Base-by-base conservation (phyloP, 2,329 filamentous ascomycete species). In the Mycosphaerella sp. region DNA sequence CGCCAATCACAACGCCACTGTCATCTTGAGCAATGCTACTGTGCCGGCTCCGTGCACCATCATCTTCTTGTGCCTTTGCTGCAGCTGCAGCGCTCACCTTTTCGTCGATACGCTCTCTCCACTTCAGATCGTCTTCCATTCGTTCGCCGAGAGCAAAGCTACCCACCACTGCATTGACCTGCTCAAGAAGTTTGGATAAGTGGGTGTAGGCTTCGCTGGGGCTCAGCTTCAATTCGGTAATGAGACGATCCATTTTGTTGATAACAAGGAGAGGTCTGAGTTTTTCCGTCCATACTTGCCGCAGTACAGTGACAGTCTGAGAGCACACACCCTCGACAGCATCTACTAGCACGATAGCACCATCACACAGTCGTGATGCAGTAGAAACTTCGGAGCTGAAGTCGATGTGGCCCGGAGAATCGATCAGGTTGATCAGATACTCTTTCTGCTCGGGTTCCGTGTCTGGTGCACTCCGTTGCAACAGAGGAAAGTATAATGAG, bases 301-400 rank as follows among this genome's bases (percentile, higher is more conserved):
- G 83, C 51, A 98, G 76, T 13, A 98, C 93, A 0, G 93, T 98
- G 34, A 98, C 93, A 0, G 93, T 98, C 72, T 98, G 93, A 71
- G 90, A 96, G 75, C 93, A 98, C 3, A 98, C 93, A 44, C 93
- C 93, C 69, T 98, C 93, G 0, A 98, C 93, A 4, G 91, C 93
- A 70, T 98, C 93, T 16, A 98, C 90, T 27, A 98, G 75, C 9
- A 98, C 88, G 8, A 97, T 82, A 6, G 93, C 93, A 34, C 93
- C 93, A 68, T 98, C 93, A 62, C 93, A 97, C 14, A 98, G 75
- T 49, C 93, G 80, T 8, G 91, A 97, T 1, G 93, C 93, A 1
- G 91, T 97, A 0, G 90, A 97, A 0, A 98, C 93, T 68, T 98
- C 93, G 59, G 89, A 95, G 73, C 90, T 96, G 69, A 98, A 98